A percentile compares a stretch with the other conserved stretches of the same genome.
Conservation (phyloP, 2,329 filamentous ascomycete species). For the Colletotrichum magnum region DNA sequence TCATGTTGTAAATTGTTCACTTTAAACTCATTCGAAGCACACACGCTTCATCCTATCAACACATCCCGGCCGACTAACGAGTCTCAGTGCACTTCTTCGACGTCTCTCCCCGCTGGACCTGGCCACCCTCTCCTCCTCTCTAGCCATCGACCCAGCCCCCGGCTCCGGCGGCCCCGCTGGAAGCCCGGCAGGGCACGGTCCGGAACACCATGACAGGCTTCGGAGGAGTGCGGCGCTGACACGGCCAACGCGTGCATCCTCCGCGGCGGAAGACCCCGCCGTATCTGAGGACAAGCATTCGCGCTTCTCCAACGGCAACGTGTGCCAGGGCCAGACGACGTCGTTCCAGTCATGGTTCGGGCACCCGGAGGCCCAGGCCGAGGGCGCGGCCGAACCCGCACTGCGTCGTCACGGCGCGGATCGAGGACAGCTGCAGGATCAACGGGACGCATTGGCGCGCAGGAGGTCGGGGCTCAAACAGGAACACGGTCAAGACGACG, state of each 20-base stretch:
- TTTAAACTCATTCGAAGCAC: no score
- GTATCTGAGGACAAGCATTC: neutral
- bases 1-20: neutral
- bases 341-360: neutral
- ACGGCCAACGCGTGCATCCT: constrained; percentile 1
- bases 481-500: neutral
- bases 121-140: neutral
- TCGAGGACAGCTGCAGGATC: neutral
- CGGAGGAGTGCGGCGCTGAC: neutral
- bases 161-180: neutral
- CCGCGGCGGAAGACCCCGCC: neutral
- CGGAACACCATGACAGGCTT: neutral
- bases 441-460: constrained; percentile 1
- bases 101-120: neutral
- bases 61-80: neutral
- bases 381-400: neutral
- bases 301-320: constrained; percentile 5
- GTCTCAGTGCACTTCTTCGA: neutral
- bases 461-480: neutral
- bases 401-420: neutral
- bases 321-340: constrained; percentile 1
- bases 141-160: neutral
- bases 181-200: neutral
- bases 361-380: constrained; percentile 3
- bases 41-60: no score